phyloP scores from a whole-genome alignment of 768 basidiomycete genomes.

The Exidia glandulosa region DNA sequence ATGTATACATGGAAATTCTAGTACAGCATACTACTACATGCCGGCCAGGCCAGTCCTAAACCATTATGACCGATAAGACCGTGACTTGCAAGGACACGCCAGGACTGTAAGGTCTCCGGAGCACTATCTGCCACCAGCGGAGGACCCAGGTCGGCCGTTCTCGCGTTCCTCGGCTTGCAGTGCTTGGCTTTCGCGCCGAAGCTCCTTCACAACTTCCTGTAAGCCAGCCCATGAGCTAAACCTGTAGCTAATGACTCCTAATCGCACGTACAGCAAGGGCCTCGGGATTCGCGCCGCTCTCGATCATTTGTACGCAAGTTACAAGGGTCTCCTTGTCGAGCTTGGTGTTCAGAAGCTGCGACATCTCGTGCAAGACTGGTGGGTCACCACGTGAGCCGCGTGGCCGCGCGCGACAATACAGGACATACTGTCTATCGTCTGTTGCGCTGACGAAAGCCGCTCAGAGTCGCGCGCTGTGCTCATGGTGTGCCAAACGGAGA shows the following conservation, averaged over 20 bases:
- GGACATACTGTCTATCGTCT: constrained; percentile 25
- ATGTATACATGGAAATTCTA: too few species aligned
- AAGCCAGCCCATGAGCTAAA: not conserved
- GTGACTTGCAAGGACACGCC: too few species aligned
- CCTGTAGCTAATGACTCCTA: constrained; percentile 8
- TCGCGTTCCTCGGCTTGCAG: constrained; percentile 18
- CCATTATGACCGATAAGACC: too few species aligned
- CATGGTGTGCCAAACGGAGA: too few species aligned
- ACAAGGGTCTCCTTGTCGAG: constrained; percentile 87
- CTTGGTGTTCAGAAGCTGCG: constrained; percentile 76
- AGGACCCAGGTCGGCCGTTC: not conserved
- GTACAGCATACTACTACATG: too few species aligned
- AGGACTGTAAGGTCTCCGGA: too few species aligned
- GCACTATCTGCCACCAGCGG: too few species aligned
- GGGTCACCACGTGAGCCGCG: constrained; percentile 6
- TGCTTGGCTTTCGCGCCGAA: constrained; percentile 55
- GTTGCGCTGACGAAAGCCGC: constrained; percentile 15
- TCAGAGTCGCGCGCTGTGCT: not conserved
- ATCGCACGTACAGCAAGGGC: constrained; percentile 64
- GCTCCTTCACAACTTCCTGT: constrained; percentile 77
- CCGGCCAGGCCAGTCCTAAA: too few species aligned
- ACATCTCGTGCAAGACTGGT: constrained; percentile 75
- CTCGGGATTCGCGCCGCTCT: constrained; percentile 85
- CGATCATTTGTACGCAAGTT: constrained; percentile 85
- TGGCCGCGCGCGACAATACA: not conserved